Conservation (phyloP, 208 protist genomes). For the Leishmania arabica region DNA sequence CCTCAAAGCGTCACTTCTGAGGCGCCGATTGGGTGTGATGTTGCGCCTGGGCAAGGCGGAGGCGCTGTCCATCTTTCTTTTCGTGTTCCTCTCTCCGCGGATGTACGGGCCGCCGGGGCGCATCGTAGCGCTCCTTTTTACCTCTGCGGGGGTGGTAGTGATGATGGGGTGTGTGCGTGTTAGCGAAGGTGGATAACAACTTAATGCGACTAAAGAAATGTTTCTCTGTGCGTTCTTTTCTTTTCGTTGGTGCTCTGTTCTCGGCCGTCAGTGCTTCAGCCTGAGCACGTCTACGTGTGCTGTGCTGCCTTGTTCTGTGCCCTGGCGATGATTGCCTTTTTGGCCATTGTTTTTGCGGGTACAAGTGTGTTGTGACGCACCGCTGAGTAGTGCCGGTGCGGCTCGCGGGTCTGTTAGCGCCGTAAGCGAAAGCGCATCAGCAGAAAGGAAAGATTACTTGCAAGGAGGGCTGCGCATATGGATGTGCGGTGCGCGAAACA, state of each 20-base stretch:
- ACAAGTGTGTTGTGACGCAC: not conserved
- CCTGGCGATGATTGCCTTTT: not conserved
- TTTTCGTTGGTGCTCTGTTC: constrained; percentile 1
- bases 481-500: too few species aligned
- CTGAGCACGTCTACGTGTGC: not conserved
- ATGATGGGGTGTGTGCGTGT: not conserved
- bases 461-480: not conserved
- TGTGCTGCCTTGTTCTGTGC: not conserved
- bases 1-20: not conserved
- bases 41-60: not conserved
- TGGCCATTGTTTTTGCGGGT: not conserved
- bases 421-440: not conserved
- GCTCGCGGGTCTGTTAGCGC: not conserved
- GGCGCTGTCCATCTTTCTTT: not conserved
- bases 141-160: not conserved
- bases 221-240: constrained; percentile 2
- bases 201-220: not conserved
- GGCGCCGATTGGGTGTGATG: not conserved
- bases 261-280: not conserved
- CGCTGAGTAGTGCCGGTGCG: not conserved
- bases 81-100: not conserved
- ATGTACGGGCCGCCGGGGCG: not conserved
- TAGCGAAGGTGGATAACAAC: constrained; percentile 8
- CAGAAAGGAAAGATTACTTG: not conserved
- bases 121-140: not conserved